Evolutionary conservation across 495 filamentous ascomycete genomes (phyloP).

Genomic region (Talaromyces wortmannii): DNA sequence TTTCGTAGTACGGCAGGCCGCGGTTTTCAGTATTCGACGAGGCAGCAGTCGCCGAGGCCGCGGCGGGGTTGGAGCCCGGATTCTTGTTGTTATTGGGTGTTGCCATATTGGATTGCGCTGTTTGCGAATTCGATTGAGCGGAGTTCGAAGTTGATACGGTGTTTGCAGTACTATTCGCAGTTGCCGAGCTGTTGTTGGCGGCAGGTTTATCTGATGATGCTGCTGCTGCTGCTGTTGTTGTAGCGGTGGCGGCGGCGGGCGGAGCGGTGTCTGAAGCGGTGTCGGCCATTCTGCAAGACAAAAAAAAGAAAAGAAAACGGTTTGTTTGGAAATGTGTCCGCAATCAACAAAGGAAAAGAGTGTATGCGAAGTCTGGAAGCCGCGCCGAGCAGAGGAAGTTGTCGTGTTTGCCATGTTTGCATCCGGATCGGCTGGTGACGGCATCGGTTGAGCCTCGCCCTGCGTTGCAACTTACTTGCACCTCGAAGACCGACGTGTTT

Average conservation of each 20-base stretch:
- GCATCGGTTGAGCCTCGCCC: too few species aligned
- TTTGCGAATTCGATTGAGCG: neutral
- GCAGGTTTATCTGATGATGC: neutral
- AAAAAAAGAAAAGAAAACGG: neutral
- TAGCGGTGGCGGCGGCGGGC: neutral
- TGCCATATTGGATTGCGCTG: neutral
- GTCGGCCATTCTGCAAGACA: neutral
- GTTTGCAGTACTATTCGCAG: neutral
- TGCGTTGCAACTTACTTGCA: too few species aligned
- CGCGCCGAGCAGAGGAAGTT: too few species aligned
- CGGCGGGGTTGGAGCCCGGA: slow-evolving; percentile 1
- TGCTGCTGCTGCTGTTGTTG: neutral
- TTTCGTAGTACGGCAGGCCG: slow-evolving; percentile 65
- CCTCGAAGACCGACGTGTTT: too few species aligned
- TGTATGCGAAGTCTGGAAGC: too few species aligned
- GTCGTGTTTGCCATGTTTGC: slow-evolving; percentile 35
- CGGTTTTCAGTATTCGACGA: slow-evolving; percentile 24
- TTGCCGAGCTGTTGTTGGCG: neutral
- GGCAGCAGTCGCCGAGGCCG: slow-evolving; percentile 20
- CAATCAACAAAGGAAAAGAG: too few species aligned
- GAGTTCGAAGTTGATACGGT: neutral
- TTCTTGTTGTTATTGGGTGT: slow-evolving; percentile 31
- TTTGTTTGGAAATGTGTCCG: slow-evolving; percentile 16
- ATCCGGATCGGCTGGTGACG: slow-evolving; percentile 8
- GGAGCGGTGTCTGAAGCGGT: neutral